Percentiles rank a stretch among this genome's conserved stretches.
phyloP scores from a whole-genome alignment of 352 stramenopile species.

The Pythium monospermum region DNA sequence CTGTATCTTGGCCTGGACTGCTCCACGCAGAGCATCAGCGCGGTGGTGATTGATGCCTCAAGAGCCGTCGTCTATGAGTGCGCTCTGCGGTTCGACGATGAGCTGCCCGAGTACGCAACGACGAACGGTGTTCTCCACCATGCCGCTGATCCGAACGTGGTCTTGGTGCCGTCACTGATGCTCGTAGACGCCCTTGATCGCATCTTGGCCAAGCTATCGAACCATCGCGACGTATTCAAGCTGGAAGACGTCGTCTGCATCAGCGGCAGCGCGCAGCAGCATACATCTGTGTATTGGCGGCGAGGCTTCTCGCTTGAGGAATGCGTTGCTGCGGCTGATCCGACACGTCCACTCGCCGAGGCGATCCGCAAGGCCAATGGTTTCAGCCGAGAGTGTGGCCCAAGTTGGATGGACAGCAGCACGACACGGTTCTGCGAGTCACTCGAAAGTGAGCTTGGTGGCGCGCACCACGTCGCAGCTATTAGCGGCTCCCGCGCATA shows the following conservation, averaged over 20 bases:
- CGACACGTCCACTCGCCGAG: constrained; percentile 17
- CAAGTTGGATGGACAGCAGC: constrained; percentile 85
- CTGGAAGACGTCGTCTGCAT: constrained; percentile 49
- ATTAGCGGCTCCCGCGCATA: constrained; percentile 80
- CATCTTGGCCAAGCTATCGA: constrained; percentile 42
- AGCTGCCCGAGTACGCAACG: constrained; percentile 57
- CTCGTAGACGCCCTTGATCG: constrained; percentile 77
- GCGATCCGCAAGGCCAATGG: constrained; percentile 11
- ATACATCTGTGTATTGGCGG: constrained; percentile 76
- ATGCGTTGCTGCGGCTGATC: constrained; percentile 29
- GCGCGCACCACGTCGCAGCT: constrained; percentile 44
- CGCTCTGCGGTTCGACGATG: constrained; percentile 68
- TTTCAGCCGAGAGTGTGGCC: constrained; percentile 59
- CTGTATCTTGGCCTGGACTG: constrained; percentile 73
- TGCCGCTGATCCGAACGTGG: constrained; percentile 26
- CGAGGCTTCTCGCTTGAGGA: constrained; percentile 38
- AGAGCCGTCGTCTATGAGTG: constrained; percentile 42
- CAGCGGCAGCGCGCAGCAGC: constrained; percentile 78
- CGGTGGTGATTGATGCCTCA: constrained; percentile 42
- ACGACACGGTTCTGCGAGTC: constrained; percentile 51
- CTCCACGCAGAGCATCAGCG: constrained; percentile 83
- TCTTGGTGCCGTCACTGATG: constrained; percentile 70
- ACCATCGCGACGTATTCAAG: constrained; percentile 22
- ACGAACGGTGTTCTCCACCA: constrained; percentile 62
- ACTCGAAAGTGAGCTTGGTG: constrained; percentile 56